Conservation (phyloP, 129 eudicot genomes). For the Smallanthus sonchifolius region DNA sequence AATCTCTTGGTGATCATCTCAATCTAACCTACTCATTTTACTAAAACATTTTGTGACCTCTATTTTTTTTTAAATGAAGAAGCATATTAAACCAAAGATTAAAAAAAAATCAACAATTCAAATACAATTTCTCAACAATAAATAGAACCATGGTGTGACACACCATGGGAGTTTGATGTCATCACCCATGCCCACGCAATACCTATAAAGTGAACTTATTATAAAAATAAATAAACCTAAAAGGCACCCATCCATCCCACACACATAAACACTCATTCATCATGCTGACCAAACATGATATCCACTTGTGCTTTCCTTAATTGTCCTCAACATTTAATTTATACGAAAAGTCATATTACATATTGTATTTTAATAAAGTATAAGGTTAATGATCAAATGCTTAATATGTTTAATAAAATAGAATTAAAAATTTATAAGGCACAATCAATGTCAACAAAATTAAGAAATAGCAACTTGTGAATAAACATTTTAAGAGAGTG, state of each 20-base stretch:
- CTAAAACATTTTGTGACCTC: neutral
- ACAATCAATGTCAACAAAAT: neutral
- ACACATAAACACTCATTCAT: constrained; percentile 16
- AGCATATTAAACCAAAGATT: neutral
- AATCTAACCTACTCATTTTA: neutral
- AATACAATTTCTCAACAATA: neutral
- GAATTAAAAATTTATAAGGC: neutral
- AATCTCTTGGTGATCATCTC: neutral
- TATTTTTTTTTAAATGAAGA: neutral
- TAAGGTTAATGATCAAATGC: neutral
- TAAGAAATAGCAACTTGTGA: neutral
- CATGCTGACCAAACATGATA: constrained; percentile 23
- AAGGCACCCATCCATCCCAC: constrained; percentile 17
- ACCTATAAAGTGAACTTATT: constrained; percentile 11
- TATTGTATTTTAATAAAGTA: neutral
- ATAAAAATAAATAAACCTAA: constrained; percentile 4
- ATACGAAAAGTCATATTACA: no score
- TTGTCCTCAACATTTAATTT: neutral
- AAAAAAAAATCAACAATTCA: neutral
- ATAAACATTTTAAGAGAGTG: neutral
- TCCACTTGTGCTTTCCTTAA: neutral
- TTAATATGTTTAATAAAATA: neutral
- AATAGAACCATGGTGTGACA: neutral
- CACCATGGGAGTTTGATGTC: constrained; percentile 23
- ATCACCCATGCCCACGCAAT: constrained; percentile 23